These are phyloP conservation scores for Mrakia hoshinonis DNA, from an alignment of 768 basidiomycete genomes.

Conservation along the genomic window DNA sequence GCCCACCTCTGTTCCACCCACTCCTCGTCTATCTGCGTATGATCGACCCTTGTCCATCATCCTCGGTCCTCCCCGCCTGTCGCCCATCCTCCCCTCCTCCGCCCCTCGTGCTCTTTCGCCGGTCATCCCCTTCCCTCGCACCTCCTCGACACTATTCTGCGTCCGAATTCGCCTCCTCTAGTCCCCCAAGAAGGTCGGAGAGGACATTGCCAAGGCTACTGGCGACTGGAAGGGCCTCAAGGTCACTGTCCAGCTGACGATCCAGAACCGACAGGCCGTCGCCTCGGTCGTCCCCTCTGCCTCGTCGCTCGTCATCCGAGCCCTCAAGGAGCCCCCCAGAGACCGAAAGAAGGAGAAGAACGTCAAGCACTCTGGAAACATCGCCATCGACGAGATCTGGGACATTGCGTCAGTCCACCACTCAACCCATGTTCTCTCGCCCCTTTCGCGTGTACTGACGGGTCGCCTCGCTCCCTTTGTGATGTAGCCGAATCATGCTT, in stretches of 20 bases:
- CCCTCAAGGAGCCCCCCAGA: constrained; percentile 97
- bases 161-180: constrained; percentile 37
- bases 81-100: neutral
- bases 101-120: neutral
- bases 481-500: constrained; percentile 68
- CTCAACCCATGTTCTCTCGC: neutral
- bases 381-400: constrained; percentile 79
- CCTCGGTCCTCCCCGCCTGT: neutral
- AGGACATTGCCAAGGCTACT: constrained; percentile 99
- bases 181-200: constrained; percentile 99
- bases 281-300: constrained; percentile 96
- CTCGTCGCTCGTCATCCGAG: constrained; percentile 92
- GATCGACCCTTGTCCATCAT: neutral
- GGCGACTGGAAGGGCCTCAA: constrained; percentile 98
- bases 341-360: constrained; percentile 99
- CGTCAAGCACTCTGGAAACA: constrained; percentile 95
- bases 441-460: neutral
- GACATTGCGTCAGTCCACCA: constrained; percentile 24
- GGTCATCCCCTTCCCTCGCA: constrained; percentile 5
- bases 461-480: neutral
- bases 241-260: constrained; percentile 96
- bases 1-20: neutral
- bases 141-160: neutral
- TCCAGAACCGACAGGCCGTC: constrained; percentile 98
- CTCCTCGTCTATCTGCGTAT: neutral